Conservation (phyloP, 2,329 filamentous ascomycete genomes). For the Verticillium tricorpus region DNA sequence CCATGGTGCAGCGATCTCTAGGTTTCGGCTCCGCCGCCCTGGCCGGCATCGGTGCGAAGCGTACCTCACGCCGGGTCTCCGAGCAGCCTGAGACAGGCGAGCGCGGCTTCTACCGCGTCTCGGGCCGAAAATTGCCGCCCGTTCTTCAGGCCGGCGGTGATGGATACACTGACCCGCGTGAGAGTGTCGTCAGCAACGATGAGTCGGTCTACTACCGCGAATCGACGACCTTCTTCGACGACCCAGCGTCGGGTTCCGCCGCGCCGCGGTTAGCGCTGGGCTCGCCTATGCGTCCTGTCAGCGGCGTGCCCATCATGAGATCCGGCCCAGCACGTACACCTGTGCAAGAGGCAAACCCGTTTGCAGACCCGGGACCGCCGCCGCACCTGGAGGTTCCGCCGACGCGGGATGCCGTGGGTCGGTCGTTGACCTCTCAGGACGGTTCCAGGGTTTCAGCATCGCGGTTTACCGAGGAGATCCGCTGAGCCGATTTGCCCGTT, state of each 20-base stretch:
- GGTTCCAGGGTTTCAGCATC: slow-evolving; percentile 28
- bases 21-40: slow-evolving; percentile 22
- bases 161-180: slow-evolving; percentile 51
- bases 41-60: slow-evolving; percentile 10
- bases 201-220: slow-evolving; percentile 50
- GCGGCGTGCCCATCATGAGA: slow-evolving; percentile 56
- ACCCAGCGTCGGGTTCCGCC: slow-evolving; percentile 19
- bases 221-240: slow-evolving; percentile 40
- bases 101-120: slow-evolving; percentile 59
- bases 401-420: slow-evolving; percentile 29
- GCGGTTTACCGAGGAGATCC: slow-evolving; percentile 35
- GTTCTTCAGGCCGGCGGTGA: slow-evolving; percentile 59
- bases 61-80: slow-evolving; percentile 28
- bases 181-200: slow-evolving; percentile 37
- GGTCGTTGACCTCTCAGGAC: slow-evolving; percentile 29
- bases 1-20: slow-evolving; percentile 43
- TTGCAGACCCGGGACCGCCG: slow-evolving; percentile 28
- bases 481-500: neutral
- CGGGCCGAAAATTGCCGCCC: slow-evolving; percentile 60
- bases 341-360: slow-evolving; percentile 50
- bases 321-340: slow-evolving; percentile 63
- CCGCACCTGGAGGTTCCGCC: slow-evolving; percentile 19
- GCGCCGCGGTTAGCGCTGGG: slow-evolving; percentile 45
- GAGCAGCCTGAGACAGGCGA: slow-evolving; percentile 36
- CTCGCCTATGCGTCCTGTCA: slow-evolving; percentile 55